A percentile compares a stretch with the other conserved stretches of the same genome.
Evolutionary conservation across 345 rosid genomes (phyloP).

Genomic region (Gossypium mustelinum): DNA sequence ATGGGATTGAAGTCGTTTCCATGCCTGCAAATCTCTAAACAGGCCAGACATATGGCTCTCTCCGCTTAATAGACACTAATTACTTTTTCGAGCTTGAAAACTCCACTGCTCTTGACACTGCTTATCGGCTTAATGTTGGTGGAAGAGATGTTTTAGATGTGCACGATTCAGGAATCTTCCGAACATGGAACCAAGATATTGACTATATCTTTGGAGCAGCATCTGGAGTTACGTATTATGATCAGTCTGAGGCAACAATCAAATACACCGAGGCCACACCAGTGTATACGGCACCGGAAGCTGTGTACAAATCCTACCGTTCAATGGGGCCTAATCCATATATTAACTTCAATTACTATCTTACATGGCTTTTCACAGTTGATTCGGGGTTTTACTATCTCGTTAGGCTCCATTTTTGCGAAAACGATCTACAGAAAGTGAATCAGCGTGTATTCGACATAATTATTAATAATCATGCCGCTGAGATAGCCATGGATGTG

Average conservation of each 20-base stretch:
- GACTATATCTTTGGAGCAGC: background rate
- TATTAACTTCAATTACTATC: slow-evolving; percentile 14
- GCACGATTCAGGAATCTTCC: slow-evolving; percentile 25
- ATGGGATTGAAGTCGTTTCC: slow-evolving; percentile 38
- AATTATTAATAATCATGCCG: slow-evolving; percentile 22
- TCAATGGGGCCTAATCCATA: slow-evolving; percentile 22
- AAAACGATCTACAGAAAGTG: background rate
- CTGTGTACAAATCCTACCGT: slow-evolving; percentile 25
- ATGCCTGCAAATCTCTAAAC: slow-evolving; percentile 25
- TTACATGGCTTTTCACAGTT: slow-evolving; percentile 45
- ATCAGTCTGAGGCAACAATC: fast-evolving
- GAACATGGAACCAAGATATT: slow-evolving; percentile 22
- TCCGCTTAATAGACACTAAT: background rate
- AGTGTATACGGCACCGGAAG: slow-evolving; percentile 30
- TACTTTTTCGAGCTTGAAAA: background rate
- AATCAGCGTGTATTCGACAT: slow-evolving; percentile 9
- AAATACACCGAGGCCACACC: background rate
- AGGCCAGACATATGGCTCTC: background rate
- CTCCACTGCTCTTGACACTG: slow-evolving; percentile 21
- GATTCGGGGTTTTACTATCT: slow-evolving; percentile 36
- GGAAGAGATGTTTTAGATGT: background rate
- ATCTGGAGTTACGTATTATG: background rate
- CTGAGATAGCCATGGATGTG: slow-evolving; percentile 16
- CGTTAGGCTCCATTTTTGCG: slow-evolving; percentile 55
- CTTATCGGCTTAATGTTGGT: slow-evolving; percentile 36